Conservation (phyloP, 139 green algal species). For the Diplosphaera chodatii region DNA sequence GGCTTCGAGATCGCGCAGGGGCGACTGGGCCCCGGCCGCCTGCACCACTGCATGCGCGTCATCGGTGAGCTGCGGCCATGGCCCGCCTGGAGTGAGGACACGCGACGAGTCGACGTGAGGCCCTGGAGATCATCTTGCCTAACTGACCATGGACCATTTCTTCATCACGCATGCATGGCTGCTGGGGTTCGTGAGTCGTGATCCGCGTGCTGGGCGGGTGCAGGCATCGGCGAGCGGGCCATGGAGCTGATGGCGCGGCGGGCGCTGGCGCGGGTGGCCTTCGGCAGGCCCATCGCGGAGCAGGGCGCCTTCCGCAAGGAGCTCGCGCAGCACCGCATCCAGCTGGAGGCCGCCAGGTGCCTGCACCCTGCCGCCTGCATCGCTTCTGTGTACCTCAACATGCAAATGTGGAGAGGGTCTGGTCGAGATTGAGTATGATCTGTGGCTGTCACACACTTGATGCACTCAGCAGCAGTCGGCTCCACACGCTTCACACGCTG, state of each 20-base stretch:
- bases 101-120: no score
- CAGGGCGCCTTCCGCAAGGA: slow-evolving; percentile 55
- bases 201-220: no score
- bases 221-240: slow-evolving; percentile 70
- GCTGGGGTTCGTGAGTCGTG: no score
- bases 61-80: slow-evolving; percentile 40
- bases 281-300: slow-evolving; percentile 33
- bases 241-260: slow-evolving; percentile 61
- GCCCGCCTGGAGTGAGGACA: no score
- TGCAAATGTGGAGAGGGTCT: not conserved
- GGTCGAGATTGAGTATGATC: no score
- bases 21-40: slow-evolving; percentile 87
- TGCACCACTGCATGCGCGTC: slow-evolving; percentile 98
- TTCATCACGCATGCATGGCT: not conserved
- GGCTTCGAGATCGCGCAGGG: slow-evolving; percentile 99
- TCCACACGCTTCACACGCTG: no score
- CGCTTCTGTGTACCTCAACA: not conserved
- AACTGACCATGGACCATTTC: no score
- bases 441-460: no score
- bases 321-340: slow-evolving; percentile 44
- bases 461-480: no score
- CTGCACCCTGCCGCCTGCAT: no score
- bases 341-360: slow-evolving; percentile 43
- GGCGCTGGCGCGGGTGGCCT: slow-evolving; percentile 45
- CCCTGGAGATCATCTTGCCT: no score